A percentile compares a stretch with the other conserved stretches of the same genome.
phyloP scores from a whole-genome alignment of 2,329 filamentous ascomycete genomes.

The Lasiodiplodia citricola region DNA sequence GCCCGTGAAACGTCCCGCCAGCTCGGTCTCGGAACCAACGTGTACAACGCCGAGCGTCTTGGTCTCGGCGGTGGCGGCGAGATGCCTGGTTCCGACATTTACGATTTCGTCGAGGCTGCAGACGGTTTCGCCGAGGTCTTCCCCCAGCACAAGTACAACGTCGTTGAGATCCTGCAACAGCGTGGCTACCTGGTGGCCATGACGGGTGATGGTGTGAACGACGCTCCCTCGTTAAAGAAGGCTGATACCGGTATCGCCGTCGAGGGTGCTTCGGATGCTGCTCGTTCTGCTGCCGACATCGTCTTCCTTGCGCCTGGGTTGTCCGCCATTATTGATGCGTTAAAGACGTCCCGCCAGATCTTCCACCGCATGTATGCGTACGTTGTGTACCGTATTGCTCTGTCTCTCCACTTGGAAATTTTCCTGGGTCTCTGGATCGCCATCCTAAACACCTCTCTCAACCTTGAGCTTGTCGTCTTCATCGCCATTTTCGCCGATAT shows the following conservation, averaged over 20 bases:
- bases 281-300: slow-evolving; percentile 89
- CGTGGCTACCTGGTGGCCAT: slow-evolving; percentile 93
- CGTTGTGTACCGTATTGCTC: slow-evolving; percentile 91
- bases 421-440: slow-evolving; percentile 92
- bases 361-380: slow-evolving; percentile 98
- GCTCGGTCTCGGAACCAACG: slow-evolving; percentile 88
- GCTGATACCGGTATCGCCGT: slow-evolving; percentile 97
- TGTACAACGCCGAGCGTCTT: slow-evolving; percentile 92
- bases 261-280: slow-evolving; percentile 88
- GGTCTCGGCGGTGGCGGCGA: slow-evolving; percentile 88
- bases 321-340: slow-evolving; percentile 88
- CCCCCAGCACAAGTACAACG: slow-evolving; percentile 94
- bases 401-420: slow-evolving; percentile 89
- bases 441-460: slow-evolving; percentile 81
- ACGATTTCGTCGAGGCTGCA: slow-evolving; percentile 93
- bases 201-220: slow-evolving; percentile 96
- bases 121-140: slow-evolving; percentile 96
- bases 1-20: slow-evolving; percentile 90
- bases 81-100: slow-evolving; percentile 92
- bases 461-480: slow-evolving; percentile 88
- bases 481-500: slow-evolving; percentile 95
- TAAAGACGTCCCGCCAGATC: slow-evolving; percentile 92
- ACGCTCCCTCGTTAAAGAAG: slow-evolving; percentile 90
- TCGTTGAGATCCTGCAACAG: slow-evolving; percentile 91
- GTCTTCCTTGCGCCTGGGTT: slow-evolving; percentile 92